Percentiles rank a stretch among this genome's conserved stretches.
Conservation (phyloP, 805 yeast species). For the Wickerhamomyces rabaulensis region DNA sequence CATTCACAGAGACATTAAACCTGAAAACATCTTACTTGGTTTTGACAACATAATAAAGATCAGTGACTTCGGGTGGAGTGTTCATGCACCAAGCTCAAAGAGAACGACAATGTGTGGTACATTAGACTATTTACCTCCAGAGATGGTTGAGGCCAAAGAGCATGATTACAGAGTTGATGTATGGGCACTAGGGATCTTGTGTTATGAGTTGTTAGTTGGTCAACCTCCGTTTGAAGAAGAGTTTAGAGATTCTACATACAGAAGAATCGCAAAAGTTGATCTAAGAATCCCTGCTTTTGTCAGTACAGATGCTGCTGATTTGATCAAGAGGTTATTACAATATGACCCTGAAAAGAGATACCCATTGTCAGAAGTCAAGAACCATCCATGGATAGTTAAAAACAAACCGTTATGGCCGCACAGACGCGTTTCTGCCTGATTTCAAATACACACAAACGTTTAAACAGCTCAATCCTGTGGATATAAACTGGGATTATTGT, state of each 20-base stretch:
- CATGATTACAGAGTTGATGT: slow-evolving; percentile 79
- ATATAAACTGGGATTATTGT: background rate
- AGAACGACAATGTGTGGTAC: slow-evolving; percentile 93
- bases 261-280: slow-evolving; percentile 74
- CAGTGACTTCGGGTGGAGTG: slow-evolving; percentile 97
- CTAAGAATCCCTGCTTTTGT: slow-evolving; percentile 67
- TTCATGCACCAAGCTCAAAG: slow-evolving; percentile 50
- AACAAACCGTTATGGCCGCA: slow-evolving; percentile 58
- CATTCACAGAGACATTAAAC: slow-evolving; percentile 90
- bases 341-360: slow-evolving; percentile 67
- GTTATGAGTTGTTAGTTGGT: slow-evolving; percentile 84
- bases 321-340: slow-evolving; percentile 57
- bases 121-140: slow-evolving; percentile 91
- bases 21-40: slow-evolving; percentile 83
- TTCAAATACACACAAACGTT: background rate
- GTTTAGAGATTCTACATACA: slow-evolving; percentile 72
- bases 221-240: slow-evolving; percentile 89
- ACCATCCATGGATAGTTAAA: slow-evolving; percentile 81
- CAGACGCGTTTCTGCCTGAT: slow-evolving; percentile 7
- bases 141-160: slow-evolving; percentile 79
- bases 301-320: slow-evolving; percentile 69
- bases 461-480: no score
- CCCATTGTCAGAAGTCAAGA: slow-evolving; percentile 51
- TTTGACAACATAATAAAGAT: slow-evolving; percentile 73
- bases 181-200: slow-evolving; percentile 88